These are phyloP conservation scores for Linanthus parryae DNA, from an alignment of 148 eudicot genomes.

Conservation along the genomic window DNA sequence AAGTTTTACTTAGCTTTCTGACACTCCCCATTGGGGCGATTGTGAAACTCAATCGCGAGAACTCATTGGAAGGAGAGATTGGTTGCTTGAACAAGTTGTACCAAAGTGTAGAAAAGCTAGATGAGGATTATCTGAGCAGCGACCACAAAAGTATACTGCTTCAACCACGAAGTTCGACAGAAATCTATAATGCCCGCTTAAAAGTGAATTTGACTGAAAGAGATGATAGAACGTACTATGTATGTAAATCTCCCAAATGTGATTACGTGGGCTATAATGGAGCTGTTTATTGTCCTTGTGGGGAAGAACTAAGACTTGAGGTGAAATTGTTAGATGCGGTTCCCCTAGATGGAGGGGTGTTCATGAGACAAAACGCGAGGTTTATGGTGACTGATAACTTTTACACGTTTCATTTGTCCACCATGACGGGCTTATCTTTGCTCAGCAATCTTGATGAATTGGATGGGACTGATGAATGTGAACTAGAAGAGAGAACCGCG, in stretches of 20 bases:
- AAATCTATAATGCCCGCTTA: slow-evolving; percentile 2
- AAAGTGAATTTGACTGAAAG: slow-evolving; percentile 5
- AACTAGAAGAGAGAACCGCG: neutral
- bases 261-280: neutral
- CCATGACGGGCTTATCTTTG: slow-evolving; percentile 6
- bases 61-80: neutral
- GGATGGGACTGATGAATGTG: neutral
- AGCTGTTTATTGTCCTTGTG: neutral
- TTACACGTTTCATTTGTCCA: neutral
- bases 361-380: slow-evolving; percentile 1
- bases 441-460: neutral
- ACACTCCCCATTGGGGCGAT: slow-evolving; percentile 7
- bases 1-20: slow-evolving; percentile 11
- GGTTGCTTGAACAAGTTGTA: slow-evolving; percentile 11
- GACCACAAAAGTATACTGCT: slow-evolving; percentile 2
- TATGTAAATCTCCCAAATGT: rapidly evolving
- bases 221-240: neutral
- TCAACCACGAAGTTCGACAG: slow-evolving; percentile 10
- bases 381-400: slow-evolving; percentile 15
- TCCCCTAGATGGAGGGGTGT: neutral
- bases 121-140: neutral
- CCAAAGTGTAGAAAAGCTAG: slow-evolving; percentile 6
- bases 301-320: neutral
- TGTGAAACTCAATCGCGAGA: neutral
- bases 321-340: neutral